phyloP scores from a whole-genome alignment of 2,329 filamentous ascomycete species.

The Phialocephala subalpina region DNA sequence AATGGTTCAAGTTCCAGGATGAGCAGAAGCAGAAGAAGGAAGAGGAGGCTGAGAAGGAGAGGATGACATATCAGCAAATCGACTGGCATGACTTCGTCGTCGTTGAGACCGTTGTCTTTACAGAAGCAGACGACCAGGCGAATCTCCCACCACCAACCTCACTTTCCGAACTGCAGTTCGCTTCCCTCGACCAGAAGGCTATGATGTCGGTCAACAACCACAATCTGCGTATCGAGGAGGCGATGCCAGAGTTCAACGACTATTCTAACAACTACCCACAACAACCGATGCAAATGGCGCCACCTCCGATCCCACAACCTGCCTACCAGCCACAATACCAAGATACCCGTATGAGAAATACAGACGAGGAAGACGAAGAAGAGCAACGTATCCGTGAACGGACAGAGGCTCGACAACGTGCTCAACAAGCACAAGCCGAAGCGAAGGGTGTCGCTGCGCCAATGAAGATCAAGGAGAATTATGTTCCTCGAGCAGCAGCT shows the following conservation, averaged over 20 bases:
- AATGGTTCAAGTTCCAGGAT: constrained; percentile 86
- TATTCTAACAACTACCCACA: constrained; percentile 59
- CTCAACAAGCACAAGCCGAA: constrained; percentile 81
- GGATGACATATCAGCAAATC: constrained; percentile 79
- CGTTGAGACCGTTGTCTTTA: constrained; percentile 93
- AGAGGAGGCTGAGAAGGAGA: constrained; percentile 84
- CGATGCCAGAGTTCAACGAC: constrained; percentile 82
- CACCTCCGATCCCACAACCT: constrained; percentile 50
- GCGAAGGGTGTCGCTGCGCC: constrained; percentile 72
- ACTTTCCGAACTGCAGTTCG: constrained; percentile 90
- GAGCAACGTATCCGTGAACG: constrained; percentile 69
- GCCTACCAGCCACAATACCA: constrained; percentile 45
- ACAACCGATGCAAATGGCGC: constrained; percentile 46
- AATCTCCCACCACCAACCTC: constrained; percentile 90
- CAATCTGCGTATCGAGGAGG: constrained; percentile 90
- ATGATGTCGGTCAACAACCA: constrained; percentile 81
- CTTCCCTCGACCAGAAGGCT: constrained; percentile 94
- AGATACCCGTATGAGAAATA: constrained; percentile 39
- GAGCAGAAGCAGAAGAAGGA: constrained; percentile 88
- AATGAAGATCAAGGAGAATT: constrained; percentile 94
- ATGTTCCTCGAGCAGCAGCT: constrained; percentile 84
- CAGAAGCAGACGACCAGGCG: constrained; percentile 83
- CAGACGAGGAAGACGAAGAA: constrained; percentile 67
- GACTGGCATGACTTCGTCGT: constrained; percentile 99
- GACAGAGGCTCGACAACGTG: constrained; percentile 65